A percentile compares a stretch with the other conserved stretches of the same genome.
phyloP scores from a whole-genome alignment of 805 yeast genomes.

The Wickerhamiella musiphila region DNA sequence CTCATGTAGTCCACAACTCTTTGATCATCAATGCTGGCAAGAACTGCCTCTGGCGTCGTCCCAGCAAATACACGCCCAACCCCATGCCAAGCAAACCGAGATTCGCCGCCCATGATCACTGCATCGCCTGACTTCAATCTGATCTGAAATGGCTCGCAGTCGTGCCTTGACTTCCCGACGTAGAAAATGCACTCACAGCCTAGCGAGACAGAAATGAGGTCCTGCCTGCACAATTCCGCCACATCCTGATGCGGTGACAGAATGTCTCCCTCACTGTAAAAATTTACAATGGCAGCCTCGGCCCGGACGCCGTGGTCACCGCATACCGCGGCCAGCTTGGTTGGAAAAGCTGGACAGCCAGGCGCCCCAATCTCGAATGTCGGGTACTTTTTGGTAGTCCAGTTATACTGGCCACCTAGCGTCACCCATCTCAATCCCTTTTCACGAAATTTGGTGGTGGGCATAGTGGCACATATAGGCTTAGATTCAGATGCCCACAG shows the following conservation, averaged over 20 bases:
- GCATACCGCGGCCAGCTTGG: slow-evolving; percentile 13
- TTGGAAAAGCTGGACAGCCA: slow-evolving; percentile 21
- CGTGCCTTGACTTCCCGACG: slow-evolving; percentile 14
- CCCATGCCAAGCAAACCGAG: slow-evolving; percentile 27
- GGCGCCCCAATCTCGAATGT: slow-evolving; percentile 19
- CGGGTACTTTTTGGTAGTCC: slow-evolving; percentile 28
- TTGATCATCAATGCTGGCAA: slow-evolving; percentile 3
- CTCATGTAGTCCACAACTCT: slow-evolving; percentile 20
- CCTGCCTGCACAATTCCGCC: slow-evolving; percentile 23
- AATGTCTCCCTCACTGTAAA: slow-evolving; percentile 27
- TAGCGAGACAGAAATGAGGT: slow-evolving; percentile 23
- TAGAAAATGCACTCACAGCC: slow-evolving; percentile 27
- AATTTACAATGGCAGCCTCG: slow-evolving; percentile 28
- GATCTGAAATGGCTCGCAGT: slow-evolving; percentile 20
- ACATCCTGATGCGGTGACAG: slow-evolving; percentile 29
- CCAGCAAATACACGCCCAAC: slow-evolving; percentile 23
- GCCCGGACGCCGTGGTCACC: slow-evolving; percentile 18
- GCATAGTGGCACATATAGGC: slow-evolving; percentile 3
- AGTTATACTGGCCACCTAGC: slow-evolving; percentile 30
- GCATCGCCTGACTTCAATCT: slow-evolving; percentile 25
- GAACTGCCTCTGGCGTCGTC: slow-evolving; percentile 20
- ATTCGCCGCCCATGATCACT: slow-evolving; percentile 26
- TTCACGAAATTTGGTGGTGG: slow-evolving; percentile 9
- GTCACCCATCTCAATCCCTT: slow-evolving; percentile 29
- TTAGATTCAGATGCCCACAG: slow-evolving; percentile 13